Conservation (phyloP, 768 basidiomycete genomes). For the Mycena epipterygia region DNA sequence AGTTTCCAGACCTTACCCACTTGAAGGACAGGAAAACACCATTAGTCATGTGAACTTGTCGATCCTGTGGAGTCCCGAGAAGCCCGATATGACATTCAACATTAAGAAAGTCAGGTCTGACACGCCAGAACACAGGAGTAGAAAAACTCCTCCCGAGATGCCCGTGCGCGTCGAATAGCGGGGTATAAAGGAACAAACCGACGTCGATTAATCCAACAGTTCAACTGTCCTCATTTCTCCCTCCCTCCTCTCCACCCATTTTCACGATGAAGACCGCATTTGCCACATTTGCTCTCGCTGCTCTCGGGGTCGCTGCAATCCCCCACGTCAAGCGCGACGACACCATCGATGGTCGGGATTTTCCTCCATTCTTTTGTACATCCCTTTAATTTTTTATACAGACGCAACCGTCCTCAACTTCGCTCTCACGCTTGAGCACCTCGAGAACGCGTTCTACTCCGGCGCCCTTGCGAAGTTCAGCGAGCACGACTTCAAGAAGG, state of each 20-base stretch:
- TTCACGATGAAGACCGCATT: slow-evolving; percentile 1
- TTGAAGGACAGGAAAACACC: too few species aligned
- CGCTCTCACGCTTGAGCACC: slow-evolving; percentile 59
- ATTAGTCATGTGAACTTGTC: too few species aligned
- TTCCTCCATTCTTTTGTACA: not conserved
- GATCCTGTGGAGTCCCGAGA: too few species aligned
- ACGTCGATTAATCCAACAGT: not conserved
- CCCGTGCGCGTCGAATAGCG: not conserved
- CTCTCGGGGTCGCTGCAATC: not conserved
- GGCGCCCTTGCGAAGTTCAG: slow-evolving; percentile 56
- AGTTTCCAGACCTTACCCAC: too few species aligned
- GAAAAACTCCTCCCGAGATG: not conserved
- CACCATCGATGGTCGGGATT: slow-evolving; percentile 1
- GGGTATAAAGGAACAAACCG: not conserved
- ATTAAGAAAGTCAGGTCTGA: too few species aligned
- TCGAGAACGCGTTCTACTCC: slow-evolving; percentile 60
- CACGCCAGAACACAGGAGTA: too few species aligned
- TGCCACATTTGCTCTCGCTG: not conserved
- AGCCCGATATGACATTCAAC: not conserved
- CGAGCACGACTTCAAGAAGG: too few species aligned
- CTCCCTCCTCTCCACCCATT: not conserved
- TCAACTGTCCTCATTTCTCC: slow-evolving; percentile 36
- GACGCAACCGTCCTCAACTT: slow-evolving; percentile 55
- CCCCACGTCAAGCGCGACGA: too few species aligned
- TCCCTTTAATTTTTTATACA: not conserved